These are phyloP conservation scores for Triticum turgidum DNA, from an alignment of 176 grass and related monocot species.

Conservation along the genomic window DNA sequence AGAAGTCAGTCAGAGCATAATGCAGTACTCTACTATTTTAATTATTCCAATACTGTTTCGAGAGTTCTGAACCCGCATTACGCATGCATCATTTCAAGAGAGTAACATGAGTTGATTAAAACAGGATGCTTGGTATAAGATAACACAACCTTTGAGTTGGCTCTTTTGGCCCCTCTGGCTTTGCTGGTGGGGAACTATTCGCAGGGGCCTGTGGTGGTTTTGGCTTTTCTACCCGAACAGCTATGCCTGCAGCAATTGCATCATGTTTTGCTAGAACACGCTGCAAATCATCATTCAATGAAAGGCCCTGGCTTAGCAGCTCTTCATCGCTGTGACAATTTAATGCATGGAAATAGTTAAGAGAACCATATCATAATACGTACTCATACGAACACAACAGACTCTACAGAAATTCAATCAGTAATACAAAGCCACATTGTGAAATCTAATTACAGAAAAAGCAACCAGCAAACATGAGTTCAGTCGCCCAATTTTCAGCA, in stretches of 20 bases:
- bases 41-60: background rate
- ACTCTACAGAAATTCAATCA: background rate
- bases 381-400: conserved; percentile 9
- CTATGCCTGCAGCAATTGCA: conserved; percentile 82
- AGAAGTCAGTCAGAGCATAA: conserved; percentile 22
- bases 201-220: conserved; percentile 41
- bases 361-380: conserved; percentile 4
- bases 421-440: background rate
- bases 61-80: conserved; percentile 4
- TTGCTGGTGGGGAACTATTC: conserved; percentile 38
- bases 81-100: background rate
- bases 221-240: conserved; percentile 55
- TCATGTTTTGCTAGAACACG: conserved; percentile 86
- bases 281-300: conserved; percentile 94
- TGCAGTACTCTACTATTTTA: background rate
- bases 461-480: background rate
- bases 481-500: background rate
- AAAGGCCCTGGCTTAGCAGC: conserved; percentile 76
- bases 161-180: conserved; percentile 35
- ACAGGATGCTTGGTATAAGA: conserved; percentile 15
- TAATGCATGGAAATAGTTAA: conserved; percentile 40
- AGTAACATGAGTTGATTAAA: conserved; percentile 8
- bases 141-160: conserved; percentile 46
- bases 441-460: background rate
- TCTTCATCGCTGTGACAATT: conserved; percentile 72